Base-by-base conservation (phyloP, 139 green algal genomes). In the Micractinium sp. region DNA sequence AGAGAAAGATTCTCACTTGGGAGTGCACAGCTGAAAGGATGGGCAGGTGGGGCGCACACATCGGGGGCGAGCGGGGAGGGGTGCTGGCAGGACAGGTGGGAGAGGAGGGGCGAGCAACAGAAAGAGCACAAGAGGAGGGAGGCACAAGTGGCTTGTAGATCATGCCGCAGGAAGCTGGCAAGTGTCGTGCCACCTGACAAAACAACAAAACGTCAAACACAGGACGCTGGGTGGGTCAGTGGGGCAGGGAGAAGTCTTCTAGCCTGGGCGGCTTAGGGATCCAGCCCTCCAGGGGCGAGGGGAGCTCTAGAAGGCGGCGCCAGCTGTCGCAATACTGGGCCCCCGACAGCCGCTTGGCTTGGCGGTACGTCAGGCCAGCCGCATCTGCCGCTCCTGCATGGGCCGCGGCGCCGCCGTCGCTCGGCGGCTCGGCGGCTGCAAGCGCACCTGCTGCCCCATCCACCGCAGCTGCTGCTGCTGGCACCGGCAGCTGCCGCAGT, bases 191-290 rank as follows among this genome's bases (percentile, higher is more conserved):
- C 2, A 5, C 19, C 20, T 12, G 9, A 56, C 47, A 56, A 16
- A 56, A 56, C 47, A 56, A 16, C 47, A 9, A 56, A 56, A 56
- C 47, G 9, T 12, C 27, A 35, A 38, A 16, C 4, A 77, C 23
- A 33, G 71, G 15, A 1, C 23, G 16, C 31, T 29, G 29, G n/a
- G 29, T 22, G 9, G 25, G 71, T 77, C 29, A 77, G 71, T 33
- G 13, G 71, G 13, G 14, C 12, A 60, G 36, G 25, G 15, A 29
- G 47, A 90, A 90, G 0, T 85, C 76, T 53, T 90, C 87, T 19
- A 90, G 81, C 1, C n/a, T 56, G 31, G 69, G 61, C 25, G 89
- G 89, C 71, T 92, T 92, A 13, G 53, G 74, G 38, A 92, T 92
- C 89, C 89, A 92, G 38, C n/a, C 60, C 31, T 82, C 76, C 9